Evolutionary conservation across 805 yeast genomes (phyloP).

Genomic region (Jamesozyma spencerorum): DNA sequence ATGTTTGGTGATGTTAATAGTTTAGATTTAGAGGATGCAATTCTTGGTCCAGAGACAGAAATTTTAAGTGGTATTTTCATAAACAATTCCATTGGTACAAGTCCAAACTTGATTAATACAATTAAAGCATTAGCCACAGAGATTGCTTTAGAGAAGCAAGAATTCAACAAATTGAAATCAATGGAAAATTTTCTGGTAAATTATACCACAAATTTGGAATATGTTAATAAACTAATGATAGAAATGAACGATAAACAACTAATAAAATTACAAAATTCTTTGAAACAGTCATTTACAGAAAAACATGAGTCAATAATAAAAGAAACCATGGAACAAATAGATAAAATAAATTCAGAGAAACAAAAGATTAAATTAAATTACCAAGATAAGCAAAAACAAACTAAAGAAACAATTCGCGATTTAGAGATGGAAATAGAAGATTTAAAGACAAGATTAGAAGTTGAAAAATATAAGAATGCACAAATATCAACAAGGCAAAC

Average conservation of each 20-base stretch:
- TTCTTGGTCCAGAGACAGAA: conserved; percentile 40
- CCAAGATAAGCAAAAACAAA: conserved; percentile 8
- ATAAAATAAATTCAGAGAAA: conserved; percentile 13
- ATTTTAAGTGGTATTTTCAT: conserved; percentile 47
- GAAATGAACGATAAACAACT: conserved; percentile 26
- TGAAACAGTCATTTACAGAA: conserved; percentile 21
- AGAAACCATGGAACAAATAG: conserved; percentile 17
- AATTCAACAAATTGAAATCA: conserved; percentile 45
- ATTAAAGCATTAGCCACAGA: conserved; percentile 47
- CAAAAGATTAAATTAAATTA: conserved; percentile 7
- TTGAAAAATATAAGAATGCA: conserved; percentile 26
- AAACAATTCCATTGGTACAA: conserved; percentile 50
- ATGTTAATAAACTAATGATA: conserved; percentile 24
- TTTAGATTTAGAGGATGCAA: conserved; percentile 39
- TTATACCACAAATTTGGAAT: conserved; percentile 33
- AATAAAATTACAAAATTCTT: conserved; percentile 21
- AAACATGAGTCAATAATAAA: conserved; percentile 18
- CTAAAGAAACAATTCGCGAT: conserved; percentile 13
- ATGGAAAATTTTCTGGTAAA: conserved; percentile 45
- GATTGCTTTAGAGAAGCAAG: conserved; percentile 49
- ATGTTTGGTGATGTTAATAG: conserved; percentile 52
- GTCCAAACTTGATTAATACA: conserved; percentile 46
- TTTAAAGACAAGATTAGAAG: conserved; percentile 27
- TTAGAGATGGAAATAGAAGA: conserved; percentile 26
- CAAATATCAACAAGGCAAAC: not conserved